These are phyloP conservation scores for Parastagonospora nodorum DNA, from an alignment of 2,329 filamentous ascomycete species.

Conservation along the genomic window DNA sequence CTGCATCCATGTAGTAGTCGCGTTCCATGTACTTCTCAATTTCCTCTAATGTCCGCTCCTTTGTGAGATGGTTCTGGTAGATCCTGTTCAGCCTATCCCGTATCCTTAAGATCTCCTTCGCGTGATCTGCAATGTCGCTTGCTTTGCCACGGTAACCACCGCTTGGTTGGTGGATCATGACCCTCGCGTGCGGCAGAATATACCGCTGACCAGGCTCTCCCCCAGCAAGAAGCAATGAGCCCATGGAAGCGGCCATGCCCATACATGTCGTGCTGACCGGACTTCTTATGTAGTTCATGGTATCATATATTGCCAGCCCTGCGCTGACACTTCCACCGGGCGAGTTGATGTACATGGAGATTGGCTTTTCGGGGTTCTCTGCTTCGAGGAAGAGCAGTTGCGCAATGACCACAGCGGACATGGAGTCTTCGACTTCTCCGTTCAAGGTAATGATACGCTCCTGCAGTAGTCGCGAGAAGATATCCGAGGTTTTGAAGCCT, in stretches of 20 bases:
- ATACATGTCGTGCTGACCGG: constrained; percentile 95
- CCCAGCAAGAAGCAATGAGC: constrained; percentile 82
- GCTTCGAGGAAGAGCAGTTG: constrained; percentile 98
- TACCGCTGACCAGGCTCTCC: constrained; percentile 84
- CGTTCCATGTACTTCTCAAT: constrained; percentile 96
- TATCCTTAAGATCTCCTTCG: constrained; percentile 91
- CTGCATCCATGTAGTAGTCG: constrained; percentile 89
- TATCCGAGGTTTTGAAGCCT: constrained; percentile 58
- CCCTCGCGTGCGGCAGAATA: constrained; percentile 87
- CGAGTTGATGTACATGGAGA: constrained; percentile 97
- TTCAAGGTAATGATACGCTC: constrained; percentile 96
- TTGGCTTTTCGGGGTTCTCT: constrained; percentile 91
- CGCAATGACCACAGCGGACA: constrained; percentile 92
- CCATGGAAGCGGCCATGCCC: constrained; percentile 95
- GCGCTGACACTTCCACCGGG: constrained; percentile 92
- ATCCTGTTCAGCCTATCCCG: constrained; percentile 87
- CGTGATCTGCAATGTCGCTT: constrained; percentile 91
- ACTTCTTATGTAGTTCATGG: constrained; percentile 94
- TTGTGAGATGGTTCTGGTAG: constrained; percentile 84
- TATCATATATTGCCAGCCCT: constrained; percentile 89
- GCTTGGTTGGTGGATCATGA: constrained; percentile 97
- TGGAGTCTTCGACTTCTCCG: constrained; percentile 84
- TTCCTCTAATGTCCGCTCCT: constrained; percentile 74
- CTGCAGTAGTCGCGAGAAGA: constrained; percentile 55
- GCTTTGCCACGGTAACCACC: constrained; percentile 73